phyloP scores from a whole-genome alignment of 176 grass and related monocot genomes.

The Oryza brachyantha region DNA sequence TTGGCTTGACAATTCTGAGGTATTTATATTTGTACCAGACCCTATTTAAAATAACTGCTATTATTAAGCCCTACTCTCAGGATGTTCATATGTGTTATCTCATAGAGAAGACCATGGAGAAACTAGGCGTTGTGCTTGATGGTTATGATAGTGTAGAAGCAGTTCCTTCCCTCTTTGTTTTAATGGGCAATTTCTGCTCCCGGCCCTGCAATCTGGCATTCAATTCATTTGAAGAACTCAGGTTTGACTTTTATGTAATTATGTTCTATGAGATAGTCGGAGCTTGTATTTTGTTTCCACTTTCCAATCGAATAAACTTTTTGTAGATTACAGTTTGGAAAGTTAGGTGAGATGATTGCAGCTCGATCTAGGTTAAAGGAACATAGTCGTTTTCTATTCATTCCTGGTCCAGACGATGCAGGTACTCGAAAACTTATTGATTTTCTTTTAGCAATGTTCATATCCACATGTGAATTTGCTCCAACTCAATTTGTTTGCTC shows the following conservation, averaged over 20 bases:
- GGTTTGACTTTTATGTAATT: constrained; percentile 49
- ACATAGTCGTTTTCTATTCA: constrained; percentile 80
- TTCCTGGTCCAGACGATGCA: constrained; percentile 91
- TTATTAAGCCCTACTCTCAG: constrained; percentile 31
- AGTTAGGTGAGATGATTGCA: constrained; percentile 87
- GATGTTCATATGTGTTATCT: constrained; percentile 43
- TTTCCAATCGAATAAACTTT: constrained; percentile 1
- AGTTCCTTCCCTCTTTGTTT: constrained; percentile 89
- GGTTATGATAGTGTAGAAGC: constrained; percentile 87
- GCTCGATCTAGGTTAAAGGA: constrained; percentile 71
- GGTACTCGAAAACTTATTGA: constrained; percentile 48
- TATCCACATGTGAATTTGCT: not conserved
- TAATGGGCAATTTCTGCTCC: constrained; percentile 98
- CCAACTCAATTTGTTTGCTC: not conserved
- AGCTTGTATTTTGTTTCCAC: not conserved
- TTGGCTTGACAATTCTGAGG: constrained; percentile 89
- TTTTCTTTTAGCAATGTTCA: constrained; percentile 15
- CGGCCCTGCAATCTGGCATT: constrained; percentile 79
- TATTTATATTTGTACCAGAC: constrained; percentile 42
- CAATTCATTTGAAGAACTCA: constrained; percentile 81
- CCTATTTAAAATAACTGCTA: constrained; percentile 4
- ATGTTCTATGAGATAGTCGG: not conserved
- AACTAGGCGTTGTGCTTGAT: constrained; percentile 78
- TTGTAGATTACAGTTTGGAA: constrained; percentile 84
- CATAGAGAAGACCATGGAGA: constrained; percentile 84